phyloP scores from a whole-genome alignment of 306 rosid species.

The Quercus mongolica region DNA sequence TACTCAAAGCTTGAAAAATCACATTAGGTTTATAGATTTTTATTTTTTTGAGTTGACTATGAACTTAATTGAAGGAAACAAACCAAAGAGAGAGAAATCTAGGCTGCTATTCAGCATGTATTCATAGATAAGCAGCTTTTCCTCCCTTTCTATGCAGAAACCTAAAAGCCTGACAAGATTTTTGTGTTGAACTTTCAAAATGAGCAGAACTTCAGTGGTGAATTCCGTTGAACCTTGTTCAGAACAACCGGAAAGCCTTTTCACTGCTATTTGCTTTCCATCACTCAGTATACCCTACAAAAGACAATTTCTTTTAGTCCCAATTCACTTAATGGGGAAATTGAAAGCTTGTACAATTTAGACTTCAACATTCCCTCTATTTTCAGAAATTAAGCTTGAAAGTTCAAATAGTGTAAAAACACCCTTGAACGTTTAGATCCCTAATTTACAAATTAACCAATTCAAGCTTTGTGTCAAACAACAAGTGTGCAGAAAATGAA shows the following conservation, averaged over 20 bases:
- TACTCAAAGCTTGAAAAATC: background rate
- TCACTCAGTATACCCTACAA: slow-evolving; percentile 37
- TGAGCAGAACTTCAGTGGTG: slow-evolving; percentile 52
- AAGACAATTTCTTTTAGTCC: background rate
- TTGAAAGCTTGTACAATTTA: no score
- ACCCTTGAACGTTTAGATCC: no score
- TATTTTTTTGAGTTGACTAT: no score
- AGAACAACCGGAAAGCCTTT: slow-evolving; percentile 59
- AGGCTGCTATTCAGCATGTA: slow-evolving; percentile 61
- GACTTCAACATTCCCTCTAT: no score
- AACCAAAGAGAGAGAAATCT: slow-evolving; percentile 47
- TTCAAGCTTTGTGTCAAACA: no score
- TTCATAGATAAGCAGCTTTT: slow-evolving; percentile 63
- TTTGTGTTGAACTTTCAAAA: slow-evolving; percentile 66
- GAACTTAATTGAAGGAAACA: slow-evolving; percentile 1
- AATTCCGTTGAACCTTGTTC: slow-evolving; percentile 64
- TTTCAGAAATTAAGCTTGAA: no score
- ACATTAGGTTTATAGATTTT: no score
- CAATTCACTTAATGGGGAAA: no score
- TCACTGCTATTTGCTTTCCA: slow-evolving; percentile 63
- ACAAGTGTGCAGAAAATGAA: no score
- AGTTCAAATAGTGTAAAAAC: no score
- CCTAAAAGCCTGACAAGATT: slow-evolving; percentile 77
- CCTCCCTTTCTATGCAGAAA: slow-evolving; percentile 54
- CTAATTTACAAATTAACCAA: no score